Evolutionary conservation across 2,329 filamentous ascomycete species (phyloP).

Genomic region (Aspergillus vadensis): DNA sequence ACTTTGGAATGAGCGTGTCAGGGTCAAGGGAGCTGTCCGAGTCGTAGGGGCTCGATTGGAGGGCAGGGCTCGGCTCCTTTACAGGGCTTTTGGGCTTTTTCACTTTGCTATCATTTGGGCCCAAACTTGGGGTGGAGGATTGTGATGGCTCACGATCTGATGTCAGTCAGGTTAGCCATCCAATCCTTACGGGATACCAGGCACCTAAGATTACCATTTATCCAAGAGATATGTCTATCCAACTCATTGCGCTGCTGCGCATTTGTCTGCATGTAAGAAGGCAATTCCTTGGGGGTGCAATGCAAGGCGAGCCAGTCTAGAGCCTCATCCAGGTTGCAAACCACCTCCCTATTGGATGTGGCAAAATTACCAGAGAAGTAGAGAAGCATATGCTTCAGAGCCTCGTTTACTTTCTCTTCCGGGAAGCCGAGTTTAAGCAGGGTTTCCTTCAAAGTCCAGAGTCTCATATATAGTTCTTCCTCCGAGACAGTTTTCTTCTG

Average conservation of each 20-base stretch:
- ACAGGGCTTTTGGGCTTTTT: constrained; percentile 30
- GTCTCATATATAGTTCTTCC: constrained; percentile 74
- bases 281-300: constrained; percentile 68
- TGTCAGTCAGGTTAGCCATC: constrained; percentile 36
- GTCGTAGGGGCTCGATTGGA: constrained; percentile 34
- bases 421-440: constrained; percentile 71
- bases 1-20: constrained; percentile 73
- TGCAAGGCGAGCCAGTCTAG: constrained; percentile 88
- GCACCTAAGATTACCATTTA: constrained; percentile 34
- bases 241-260: constrained; percentile 31
- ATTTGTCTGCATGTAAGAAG: constrained; percentile 63
- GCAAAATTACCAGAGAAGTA: constrained; percentile 64
- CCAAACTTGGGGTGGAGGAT: constrained; percentile 28
- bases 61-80: constrained; percentile 26
- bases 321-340: constrained; percentile 86
- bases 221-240: constrained; percentile 39
- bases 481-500: constrained; percentile 57
- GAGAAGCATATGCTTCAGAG: constrained; percentile 66
- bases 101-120: constrained; percentile 26
- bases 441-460: constrained; percentile 82
- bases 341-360: constrained; percentile 60
- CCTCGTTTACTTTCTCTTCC: constrained; percentile 62
- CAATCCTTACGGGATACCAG: constrained; percentile 15
- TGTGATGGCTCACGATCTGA: constrained; percentile 34
- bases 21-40: constrained; percentile 71